Conservation (phyloP, 1,284 basidiomycete genomes). For the Omphalotus olearius region DNA sequence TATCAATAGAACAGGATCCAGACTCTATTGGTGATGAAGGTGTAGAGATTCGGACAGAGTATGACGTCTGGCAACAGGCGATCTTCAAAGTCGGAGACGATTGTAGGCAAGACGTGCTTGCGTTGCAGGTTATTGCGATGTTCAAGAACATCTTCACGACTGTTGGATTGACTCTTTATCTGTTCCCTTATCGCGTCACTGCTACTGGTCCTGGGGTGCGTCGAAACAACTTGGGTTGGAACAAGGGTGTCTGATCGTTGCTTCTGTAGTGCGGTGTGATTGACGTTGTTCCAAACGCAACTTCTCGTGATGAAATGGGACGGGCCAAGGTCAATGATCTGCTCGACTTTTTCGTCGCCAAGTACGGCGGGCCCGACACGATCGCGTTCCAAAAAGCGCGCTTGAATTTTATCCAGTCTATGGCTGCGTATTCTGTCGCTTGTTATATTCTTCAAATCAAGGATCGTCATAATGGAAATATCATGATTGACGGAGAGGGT, state of each 20-base stretch:
- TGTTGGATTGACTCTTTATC: constrained; percentile 87
- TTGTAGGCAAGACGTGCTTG: constrained; percentile 96
- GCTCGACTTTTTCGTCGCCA: constrained; percentile 91
- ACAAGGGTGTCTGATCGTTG: constrained; percentile 1
- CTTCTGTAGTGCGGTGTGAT: constrained; percentile 89
- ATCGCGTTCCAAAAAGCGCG: constrained; percentile 91
- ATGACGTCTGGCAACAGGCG: constrained; percentile 96
- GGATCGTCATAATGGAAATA: constrained; percentile 97
- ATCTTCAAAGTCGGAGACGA: constrained; percentile 99
- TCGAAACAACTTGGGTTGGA: not conserved
- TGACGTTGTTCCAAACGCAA: constrained; percentile 97
- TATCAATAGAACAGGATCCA: constrained; percentile 58
- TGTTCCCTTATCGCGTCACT: constrained; percentile 96
- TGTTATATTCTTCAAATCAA: constrained; percentile 98
- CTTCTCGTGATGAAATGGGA: constrained; percentile 99
- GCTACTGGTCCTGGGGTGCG: constrained; percentile 94
- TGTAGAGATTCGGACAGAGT: constrained; percentile 60
- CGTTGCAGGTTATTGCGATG: constrained; percentile 97
- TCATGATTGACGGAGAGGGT: constrained; percentile 97
- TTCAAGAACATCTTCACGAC: constrained; percentile 97
- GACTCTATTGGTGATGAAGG: constrained; percentile 66
- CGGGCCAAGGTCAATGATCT: constrained; percentile 97
- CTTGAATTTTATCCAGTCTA: constrained; percentile 96
- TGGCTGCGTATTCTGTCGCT: constrained; percentile 99
- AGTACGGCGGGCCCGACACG: constrained; percentile 89